Base-by-base conservation (phyloP, 345 rosid species). In the Erodium maritimum region DNA sequence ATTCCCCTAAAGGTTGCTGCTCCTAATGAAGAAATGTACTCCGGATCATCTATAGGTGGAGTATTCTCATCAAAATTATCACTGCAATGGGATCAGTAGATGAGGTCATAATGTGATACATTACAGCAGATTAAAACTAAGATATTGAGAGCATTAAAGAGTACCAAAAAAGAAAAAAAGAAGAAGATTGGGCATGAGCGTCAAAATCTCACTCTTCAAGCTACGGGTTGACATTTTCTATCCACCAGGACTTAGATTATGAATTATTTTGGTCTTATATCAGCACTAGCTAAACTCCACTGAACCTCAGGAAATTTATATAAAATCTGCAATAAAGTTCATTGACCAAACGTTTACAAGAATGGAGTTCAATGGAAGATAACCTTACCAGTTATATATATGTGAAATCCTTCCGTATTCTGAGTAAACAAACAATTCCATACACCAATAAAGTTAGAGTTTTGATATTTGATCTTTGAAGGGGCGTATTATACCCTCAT, bases 11-110 rank as follows among this genome's bases (percentile, higher is more conserved):
- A 82, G 65, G 75, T 77, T 71, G 91, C 85, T 58, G 82, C 85
- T 58, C 91, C 86, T 73, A 85, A 70, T 46, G 84, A 75, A 52
- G 91, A 78, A 59, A 82, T 80, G 73, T 80, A 85, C 61, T 70
- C 80, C 23, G 85, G 87, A 10, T 82, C 80, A 64, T 82, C 91
- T 25, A 73, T 65, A 5, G 84, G 91, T 18, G 91, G 91, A 62
- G 91, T 82, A 69, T 85, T 85, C 81, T 85, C 91, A 70, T 80
- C 91, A 75, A 85, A 85, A 48, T 79, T 85, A 66, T 85, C 91
- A 59, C 87, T 85, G 81, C 72, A 69, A 57, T 19, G 19, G 17
- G 13, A n/a, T 48, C 20, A 22, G 4, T 53, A 20, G 21, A 55
- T 17, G 6, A 59, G 48, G 48, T 10, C 17, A 42, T 42, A 42